Conservation (phyloP, 2,329 filamentous ascomycete genomes). For the Sporothrix pseudoabietina region DNA sequence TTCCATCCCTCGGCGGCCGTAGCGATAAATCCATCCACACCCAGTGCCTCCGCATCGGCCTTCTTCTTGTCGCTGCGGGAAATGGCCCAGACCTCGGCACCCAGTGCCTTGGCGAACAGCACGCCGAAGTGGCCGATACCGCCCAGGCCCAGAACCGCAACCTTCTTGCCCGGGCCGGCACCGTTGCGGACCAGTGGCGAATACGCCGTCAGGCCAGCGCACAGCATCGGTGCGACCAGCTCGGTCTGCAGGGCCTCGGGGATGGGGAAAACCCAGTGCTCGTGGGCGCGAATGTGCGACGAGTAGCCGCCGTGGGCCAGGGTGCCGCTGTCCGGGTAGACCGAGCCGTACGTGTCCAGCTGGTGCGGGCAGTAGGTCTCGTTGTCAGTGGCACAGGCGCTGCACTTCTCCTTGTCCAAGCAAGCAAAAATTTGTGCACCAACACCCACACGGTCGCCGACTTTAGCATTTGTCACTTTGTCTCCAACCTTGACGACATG, state of each 20-base stretch:
- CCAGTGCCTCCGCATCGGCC: slow-evolving; percentile 60
- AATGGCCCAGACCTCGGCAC: slow-evolving; percentile 64
- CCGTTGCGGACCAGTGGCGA: slow-evolving; percentile 76
- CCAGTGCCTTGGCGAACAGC: slow-evolving; percentile 68
- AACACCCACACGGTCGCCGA: slow-evolving; percentile 66
- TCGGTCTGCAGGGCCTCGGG: slow-evolving; percentile 67
- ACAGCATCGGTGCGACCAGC: slow-evolving; percentile 77
- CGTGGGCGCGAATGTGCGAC: slow-evolving; percentile 54
- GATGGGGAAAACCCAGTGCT: slow-evolving; percentile 76
- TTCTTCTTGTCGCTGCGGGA: slow-evolving; percentile 63
- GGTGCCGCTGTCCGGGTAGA: slow-evolving; percentile 52
- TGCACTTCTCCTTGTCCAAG: slow-evolving; percentile 53
- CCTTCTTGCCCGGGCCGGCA: slow-evolving; percentile 75
- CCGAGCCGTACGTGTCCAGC: slow-evolving; percentile 62
- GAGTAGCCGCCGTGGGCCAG: slow-evolving; percentile 61
- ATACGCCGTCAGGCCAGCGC: slow-evolving; percentile 80
- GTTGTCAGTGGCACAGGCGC: slow-evolving; percentile 65
- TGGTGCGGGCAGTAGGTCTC: slow-evolving; percentile 67
- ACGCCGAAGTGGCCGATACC: slow-evolving; percentile 72
- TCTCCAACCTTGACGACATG: slow-evolving; percentile 67
- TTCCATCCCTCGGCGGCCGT: slow-evolving; percentile 56
- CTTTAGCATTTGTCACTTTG: slow-evolving; percentile 61
- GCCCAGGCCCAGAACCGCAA: slow-evolving; percentile 72
- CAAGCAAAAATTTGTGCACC: slow-evolving; percentile 68
- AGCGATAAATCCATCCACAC: slow-evolving; percentile 62